Conservation (phyloP, 2,329 filamentous ascomycete species). For the Fusarium palustre region DNA sequence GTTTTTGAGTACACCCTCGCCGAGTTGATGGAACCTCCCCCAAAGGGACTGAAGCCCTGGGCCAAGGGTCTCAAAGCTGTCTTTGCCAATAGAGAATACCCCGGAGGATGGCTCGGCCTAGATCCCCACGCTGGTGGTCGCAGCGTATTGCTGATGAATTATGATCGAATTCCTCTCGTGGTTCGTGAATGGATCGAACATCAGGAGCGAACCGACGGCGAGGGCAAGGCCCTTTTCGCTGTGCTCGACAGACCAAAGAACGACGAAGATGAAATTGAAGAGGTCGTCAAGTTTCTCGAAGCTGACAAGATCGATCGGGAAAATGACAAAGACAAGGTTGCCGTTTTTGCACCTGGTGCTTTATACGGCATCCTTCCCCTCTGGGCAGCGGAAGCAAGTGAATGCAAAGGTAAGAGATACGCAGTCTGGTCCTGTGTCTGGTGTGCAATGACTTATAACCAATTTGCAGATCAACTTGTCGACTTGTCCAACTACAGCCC, state of each 20-base stretch:
- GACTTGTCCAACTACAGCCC: conserved; percentile 49
- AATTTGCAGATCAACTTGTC: conserved; percentile 42
- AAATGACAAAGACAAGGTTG: conserved; percentile 53
- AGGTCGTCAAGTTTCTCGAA: conserved; percentile 50
- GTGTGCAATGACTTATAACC: conserved; percentile 8
- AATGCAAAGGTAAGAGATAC: conserved; percentile 57
- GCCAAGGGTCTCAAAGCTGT: conserved; percentile 55
- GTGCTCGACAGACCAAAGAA: conserved; percentile 56
- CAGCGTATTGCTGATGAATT: conserved; percentile 61
- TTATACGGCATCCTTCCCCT: conserved; percentile 63
- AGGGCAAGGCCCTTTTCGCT: conserved; percentile 56
- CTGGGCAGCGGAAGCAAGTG: conserved; percentile 59
- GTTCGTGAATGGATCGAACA: conserved; percentile 63
- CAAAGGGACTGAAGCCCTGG: conserved; percentile 56
- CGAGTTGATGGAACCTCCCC: conserved; percentile 54
- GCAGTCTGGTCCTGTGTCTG: not conserved
- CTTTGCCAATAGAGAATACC: conserved; percentile 58
- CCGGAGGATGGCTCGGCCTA: conserved; percentile 64
- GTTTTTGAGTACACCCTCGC: conserved; percentile 59
- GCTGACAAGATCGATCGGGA: conserved; percentile 46
- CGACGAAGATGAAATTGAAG: conserved; percentile 54
- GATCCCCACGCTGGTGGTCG: conserved; percentile 65
- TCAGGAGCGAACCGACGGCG: conserved; percentile 52
- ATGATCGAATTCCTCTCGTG: conserved; percentile 56
- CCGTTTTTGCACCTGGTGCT: conserved; percentile 66